Base-by-base conservation (phyloP, 1,284 basidiomycete genomes). In the Xanthoconium separans region DNA sequence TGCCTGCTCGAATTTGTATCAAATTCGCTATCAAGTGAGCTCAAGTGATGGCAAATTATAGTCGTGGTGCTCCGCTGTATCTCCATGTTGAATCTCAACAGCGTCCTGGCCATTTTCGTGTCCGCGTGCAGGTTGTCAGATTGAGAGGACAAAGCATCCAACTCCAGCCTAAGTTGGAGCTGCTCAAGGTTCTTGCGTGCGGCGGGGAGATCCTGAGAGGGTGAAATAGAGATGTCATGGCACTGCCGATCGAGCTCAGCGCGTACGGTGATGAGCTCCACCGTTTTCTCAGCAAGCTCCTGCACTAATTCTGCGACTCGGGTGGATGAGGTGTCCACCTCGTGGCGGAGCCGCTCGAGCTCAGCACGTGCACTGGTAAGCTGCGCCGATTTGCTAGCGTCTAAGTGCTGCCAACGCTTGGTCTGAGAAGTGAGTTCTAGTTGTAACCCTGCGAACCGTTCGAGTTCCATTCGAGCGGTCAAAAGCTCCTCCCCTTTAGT, bases 401-500 rank as follows among this genome's bases (percentile, higher is more conserved):
- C 22, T 4, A 22, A 22, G 22, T 22, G 22, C 22, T 22, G 22
- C 22, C 22, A 22, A 22, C 22, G 2, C 22, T 22, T 22, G 22
- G 22, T 22, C 22, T 22, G 22, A 22, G 22, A 22, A 22, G 22
- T 22, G 22, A 22, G 22, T 22, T 22, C 22, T 4, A 22, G 22
- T 22, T 22, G 22, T 22, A 22, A 22, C 22, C 22, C 22, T 22
- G 22, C 22, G 4, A 22, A 22, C 13, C 44, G 34, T 9, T 44
- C 36, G 31, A 57, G 20, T 7, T 39, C 30, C 18, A 34, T 39
- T 15, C 20, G 29, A 20, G 24, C 34, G 1, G 24, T 22, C n/a
- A 7, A 15, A 13, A 57, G 57, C 20, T 59, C 47, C n/a, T 43
- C 39, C 7, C 3, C 18, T 33, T 56, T 44, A 15, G 4, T 5